Percentiles rank a stretch among this genome's conserved stretches.
These are phyloP conservation scores for Penicillium sp. DNA, from an alignment of 2,329 filamentous ascomycete species.

Conservation along the genomic window DNA sequence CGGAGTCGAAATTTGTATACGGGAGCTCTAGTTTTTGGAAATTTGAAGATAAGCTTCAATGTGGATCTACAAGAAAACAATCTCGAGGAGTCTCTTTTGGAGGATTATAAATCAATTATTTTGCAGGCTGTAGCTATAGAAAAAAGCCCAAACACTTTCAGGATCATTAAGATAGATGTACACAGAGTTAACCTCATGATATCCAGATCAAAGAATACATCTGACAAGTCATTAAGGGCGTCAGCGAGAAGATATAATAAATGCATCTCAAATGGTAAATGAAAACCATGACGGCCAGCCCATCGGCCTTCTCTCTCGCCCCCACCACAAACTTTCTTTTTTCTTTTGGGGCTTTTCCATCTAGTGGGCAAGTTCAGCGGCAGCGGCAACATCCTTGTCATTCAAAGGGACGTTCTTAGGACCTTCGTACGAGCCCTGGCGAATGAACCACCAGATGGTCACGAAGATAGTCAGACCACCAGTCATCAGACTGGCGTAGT, in stretches of 20 bases:
- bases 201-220: conserved; percentile 17
- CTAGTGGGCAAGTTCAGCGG: conserved; percentile 40
- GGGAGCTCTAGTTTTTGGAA: no score
- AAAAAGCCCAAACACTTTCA: conserved; percentile 4
- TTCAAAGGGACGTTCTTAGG: conserved; percentile 42
- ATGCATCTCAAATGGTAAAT: conserved; percentile 22
- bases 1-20: background rate
- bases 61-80: background rate
- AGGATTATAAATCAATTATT: conserved; percentile 6
- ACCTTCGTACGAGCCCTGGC: conserved; percentile 40
- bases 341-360: background rate
- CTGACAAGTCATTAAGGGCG: conserved; percentile 19
- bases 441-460: conserved; percentile 50
- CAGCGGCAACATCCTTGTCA: conserved; percentile 38
- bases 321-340: background rate
- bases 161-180: conserved; percentile 18
- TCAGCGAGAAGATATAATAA: conserved; percentile 18
- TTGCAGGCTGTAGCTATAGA: conserved; percentile 12
- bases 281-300: conserved; percentile 13
- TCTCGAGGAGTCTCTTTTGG: background rate
- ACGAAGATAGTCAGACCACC: conserved; percentile 57
- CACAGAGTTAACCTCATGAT: conserved; percentile 19
- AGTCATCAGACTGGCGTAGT: conserved; percentile 58
- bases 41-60: background rate
- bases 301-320: background rate